Conservation (phyloP, 2,329 filamentous ascomycete genomes). For the Dactylonectria macrodidyma region DNA sequence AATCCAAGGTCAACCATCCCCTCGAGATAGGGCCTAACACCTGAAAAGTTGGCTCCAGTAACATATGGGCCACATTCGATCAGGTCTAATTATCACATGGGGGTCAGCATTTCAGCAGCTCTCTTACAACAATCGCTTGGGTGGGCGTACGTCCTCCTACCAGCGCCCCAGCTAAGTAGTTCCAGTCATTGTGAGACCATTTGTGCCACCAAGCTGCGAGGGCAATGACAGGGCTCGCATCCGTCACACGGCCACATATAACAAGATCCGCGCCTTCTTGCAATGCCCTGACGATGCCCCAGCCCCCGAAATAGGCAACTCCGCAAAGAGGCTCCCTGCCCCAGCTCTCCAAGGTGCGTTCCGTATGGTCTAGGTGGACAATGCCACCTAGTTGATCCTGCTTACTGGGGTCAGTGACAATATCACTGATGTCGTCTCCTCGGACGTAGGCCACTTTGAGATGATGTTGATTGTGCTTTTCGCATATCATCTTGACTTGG, state of each 20-base stretch:
- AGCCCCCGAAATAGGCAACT: slow-evolving; percentile 23
- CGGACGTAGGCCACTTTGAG: slow-evolving; percentile 19
- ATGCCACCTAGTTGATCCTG: slow-evolving; percentile 16
- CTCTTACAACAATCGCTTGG: not conserved
- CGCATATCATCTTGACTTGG: not conserved
- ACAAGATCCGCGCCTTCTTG: slow-evolving; percentile 19
- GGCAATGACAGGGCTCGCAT: slow-evolving; percentile 22
- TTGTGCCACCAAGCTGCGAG: slow-evolving; percentile 25
- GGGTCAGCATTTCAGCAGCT: not conserved
- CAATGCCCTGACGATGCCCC: slow-evolving; percentile 17
- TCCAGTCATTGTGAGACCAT: slow-evolving; percentile 20
- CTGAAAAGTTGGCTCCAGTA: slow-evolving; percentile 21
- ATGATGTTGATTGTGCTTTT: slow-evolving; percentile 8
- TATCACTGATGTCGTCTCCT: slow-evolving; percentile 17
- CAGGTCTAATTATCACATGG: not conserved
- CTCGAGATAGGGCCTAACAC: slow-evolving; percentile 1
- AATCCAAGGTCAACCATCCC: slow-evolving; percentile 26
- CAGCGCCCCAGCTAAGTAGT: slow-evolving; percentile 10
- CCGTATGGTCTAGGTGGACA: slow-evolving; percentile 18
- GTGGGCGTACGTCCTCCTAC: slow-evolving; percentile 17
- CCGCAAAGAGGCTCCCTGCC: slow-evolving; percentile 11
- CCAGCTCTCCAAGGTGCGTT: slow-evolving; percentile 11
- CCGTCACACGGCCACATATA: slow-evolving; percentile 20
- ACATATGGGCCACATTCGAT: slow-evolving; percentile 23
- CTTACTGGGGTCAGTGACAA: not conserved